A percentile compares a stretch with the other conserved stretches of the same genome.
Evolutionary conservation across 1,284 basidiomycete species (phyloP).

Genomic region (Meira nashicola): DNA sequence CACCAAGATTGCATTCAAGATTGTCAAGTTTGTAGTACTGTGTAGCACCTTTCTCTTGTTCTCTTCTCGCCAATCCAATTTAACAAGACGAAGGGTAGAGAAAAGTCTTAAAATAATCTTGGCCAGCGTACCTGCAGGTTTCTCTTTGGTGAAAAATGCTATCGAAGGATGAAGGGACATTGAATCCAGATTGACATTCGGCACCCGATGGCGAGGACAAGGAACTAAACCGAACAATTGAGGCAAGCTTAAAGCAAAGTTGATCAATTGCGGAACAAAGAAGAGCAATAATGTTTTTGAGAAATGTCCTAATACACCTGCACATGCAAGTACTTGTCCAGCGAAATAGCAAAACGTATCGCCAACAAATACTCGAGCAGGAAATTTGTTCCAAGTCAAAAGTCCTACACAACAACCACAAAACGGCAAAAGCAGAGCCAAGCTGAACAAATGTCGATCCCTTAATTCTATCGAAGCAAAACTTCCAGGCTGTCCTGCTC

Average conservation of each 20-base stretch:
- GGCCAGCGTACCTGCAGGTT: conserved; percentile 13
- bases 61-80: conserved; percentile 22
- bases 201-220: conserved; percentile 88
- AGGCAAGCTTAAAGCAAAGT: conserved; percentile 88
- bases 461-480: conserved; percentile 62
- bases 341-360: conserved; percentile 97
- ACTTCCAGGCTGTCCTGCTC: conserved; percentile 10
- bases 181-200: conserved; percentile 56
- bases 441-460: conserved; percentile 83
- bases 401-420: conserved; percentile 84
- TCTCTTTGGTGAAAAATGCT: conserved; percentile 21
- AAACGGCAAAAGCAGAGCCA: conserved; percentile 94
- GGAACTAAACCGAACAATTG: conserved; percentile 90
- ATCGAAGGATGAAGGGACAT: conserved; percentile 30
- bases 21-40: conserved; percentile 40
- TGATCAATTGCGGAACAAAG: conserved; percentile 96
- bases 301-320: conserved; percentile 68
- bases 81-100: conserved; percentile 20
- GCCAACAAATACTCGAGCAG: conserved; percentile 86
- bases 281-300: conserved; percentile 93
- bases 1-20: conserved; percentile 48
- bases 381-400: conserved; percentile 65
- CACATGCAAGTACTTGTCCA: conserved; percentile 55
- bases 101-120: conserved; percentile 20
- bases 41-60: not conserved